Percentiles rank a stretch among this genome's conserved stretches.
Evolutionary conservation across 2,329 filamentous ascomycete species (phyloP).

Genomic region (Colletotrichum aenigma): DNA sequence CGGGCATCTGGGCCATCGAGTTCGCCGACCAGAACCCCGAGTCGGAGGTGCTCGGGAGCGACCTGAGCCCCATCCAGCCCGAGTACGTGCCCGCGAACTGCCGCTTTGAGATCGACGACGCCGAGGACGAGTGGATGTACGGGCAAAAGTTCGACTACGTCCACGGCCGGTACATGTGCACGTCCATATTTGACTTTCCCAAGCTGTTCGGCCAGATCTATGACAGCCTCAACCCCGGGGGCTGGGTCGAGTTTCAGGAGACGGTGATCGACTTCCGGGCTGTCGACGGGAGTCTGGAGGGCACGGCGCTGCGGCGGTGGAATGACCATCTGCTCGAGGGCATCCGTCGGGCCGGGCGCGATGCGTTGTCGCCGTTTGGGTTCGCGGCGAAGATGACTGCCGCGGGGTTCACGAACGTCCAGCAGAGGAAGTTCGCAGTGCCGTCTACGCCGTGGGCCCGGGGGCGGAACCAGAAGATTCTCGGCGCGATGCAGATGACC

Average conservation of each 20-base stretch:
- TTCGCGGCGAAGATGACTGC: constrained; percentile 40
- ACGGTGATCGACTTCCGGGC: constrained; percentile 75
- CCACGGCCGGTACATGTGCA: constrained; percentile 29
- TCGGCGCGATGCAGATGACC: constrained; percentile 38
- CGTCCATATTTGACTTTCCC: constrained; percentile 36
- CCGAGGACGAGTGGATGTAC: constrained; percentile 27
- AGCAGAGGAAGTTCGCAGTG: constrained; percentile 30
- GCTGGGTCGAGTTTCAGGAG: constrained; percentile 52
- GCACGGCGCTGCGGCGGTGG: constrained; percentile 34
- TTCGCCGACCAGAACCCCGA: constrained; percentile 41
- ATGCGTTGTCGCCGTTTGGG: constrained; percentile 36
- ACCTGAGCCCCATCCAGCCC: constrained; percentile 44
- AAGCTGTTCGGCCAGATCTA: constrained; percentile 39
- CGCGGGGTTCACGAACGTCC: constrained; percentile 38
- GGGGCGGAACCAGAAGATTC: constrained; percentile 36
- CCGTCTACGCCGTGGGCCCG: constrained; percentile 40
- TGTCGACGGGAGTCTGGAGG: constrained; percentile 45
- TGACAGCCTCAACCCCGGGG: constrained; percentile 39
- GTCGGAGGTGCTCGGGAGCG: constrained; percentile 38
- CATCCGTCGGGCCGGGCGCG: constrained; percentile 40
- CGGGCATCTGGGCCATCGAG: constrained; percentile 38
- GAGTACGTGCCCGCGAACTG: constrained; percentile 41
- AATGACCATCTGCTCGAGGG: constrained; percentile 36
- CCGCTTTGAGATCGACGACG: constrained; percentile 43
- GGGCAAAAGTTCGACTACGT: constrained; percentile 10